These are phyloP conservation scores for Chamaecyparis obtusa DNA, from an alignment of 75 land plant genomes.

Conservation along the genomic window DNA sequence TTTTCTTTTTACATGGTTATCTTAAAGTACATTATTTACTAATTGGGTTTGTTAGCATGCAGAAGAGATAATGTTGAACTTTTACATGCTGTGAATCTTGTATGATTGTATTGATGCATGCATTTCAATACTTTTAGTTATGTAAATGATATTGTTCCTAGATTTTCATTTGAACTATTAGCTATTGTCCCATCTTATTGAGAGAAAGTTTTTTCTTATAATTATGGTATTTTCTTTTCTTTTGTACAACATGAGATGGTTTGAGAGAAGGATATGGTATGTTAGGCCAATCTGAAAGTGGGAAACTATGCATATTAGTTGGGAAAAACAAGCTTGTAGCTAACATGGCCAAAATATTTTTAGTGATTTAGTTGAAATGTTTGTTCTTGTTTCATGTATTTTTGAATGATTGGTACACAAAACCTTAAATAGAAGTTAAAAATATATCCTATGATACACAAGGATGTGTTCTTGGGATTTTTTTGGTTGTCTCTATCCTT, in stretches of 20 bases:
- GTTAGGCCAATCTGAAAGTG: conserved; percentile 99
- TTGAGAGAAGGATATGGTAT: conserved; percentile 99
- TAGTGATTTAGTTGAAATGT: neutral
- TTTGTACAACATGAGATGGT: conserved; percentile 70
- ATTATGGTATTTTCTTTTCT: neutral
- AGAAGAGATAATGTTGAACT: neutral
- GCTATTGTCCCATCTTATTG: too few relatives aligned
- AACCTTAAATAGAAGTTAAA: neutral
- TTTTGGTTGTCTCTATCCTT: too few relatives aligned
- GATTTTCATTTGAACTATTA: too few relatives aligned
- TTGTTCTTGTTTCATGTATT: neutral
- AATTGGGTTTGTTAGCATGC: neutral
- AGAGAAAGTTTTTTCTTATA: too few relatives aligned
- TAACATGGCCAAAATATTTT: conserved; percentile 85
- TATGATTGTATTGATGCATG: too few relatives aligned
- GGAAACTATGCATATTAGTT: conserved; percentile 78
- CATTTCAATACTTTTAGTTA: too few relatives aligned
- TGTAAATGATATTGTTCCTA: too few relatives aligned
- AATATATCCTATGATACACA: too few relatives aligned
- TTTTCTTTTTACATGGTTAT: neutral
- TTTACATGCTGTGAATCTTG: too few relatives aligned
- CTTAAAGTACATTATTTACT: neutral
- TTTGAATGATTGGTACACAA: neutral
- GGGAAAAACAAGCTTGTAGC: conserved; percentile 92
- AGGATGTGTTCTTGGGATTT: too few relatives aligned